Evolutionary conservation across 345 rosid species (phyloP).

Genomic region (Lepidium didymum): DNA sequence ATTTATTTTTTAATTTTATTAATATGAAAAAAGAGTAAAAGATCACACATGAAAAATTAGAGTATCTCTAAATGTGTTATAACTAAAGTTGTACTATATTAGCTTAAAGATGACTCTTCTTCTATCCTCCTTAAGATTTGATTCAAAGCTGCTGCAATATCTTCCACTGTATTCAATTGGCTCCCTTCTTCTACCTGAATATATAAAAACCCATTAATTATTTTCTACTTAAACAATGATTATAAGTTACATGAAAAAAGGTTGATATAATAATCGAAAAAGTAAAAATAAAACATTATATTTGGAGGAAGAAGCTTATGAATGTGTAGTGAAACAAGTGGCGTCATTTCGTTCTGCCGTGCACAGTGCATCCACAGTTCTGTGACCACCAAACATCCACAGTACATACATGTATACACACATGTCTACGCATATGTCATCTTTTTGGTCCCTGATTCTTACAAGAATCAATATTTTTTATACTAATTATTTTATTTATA

Average conservation of each 20-base stretch:
- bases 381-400: slow-evolving; percentile 26
- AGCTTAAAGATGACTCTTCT: slow-evolving; percentile 45
- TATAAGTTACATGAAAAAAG: neutral
- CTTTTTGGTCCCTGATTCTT: slow-evolving; percentile 30
- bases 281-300: neutral
- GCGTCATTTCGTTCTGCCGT: slow-evolving; percentile 31
- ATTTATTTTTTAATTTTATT: slow-evolving; percentile 1
- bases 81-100: slow-evolving; percentile 14
- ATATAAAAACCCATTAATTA: neutral
- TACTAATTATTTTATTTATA: neutral
- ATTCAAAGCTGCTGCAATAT: slow-evolving; percentile 72
- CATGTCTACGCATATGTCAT: slow-evolving; percentile 26
- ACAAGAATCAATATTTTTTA: slow-evolving; percentile 14
- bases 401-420: slow-evolving; percentile 15
- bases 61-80: slow-evolving; percentile 16
- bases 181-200: slow-evolving; percentile 79
- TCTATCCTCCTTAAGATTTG: slow-evolving; percentile 54
- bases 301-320: slow-evolving; percentile 23
- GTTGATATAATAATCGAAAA: neutral
- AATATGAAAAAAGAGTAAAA: neutral
- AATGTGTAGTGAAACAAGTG: slow-evolving; percentile 28
- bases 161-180: slow-evolving; percentile 73
- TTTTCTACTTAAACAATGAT: neutral
- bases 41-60: slow-evolving; percentile 19
- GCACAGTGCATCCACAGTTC: slow-evolving; percentile 26